phyloP scores from a whole-genome alignment of 495 filamentous ascomycete species.

The Podospora australis region DNA sequence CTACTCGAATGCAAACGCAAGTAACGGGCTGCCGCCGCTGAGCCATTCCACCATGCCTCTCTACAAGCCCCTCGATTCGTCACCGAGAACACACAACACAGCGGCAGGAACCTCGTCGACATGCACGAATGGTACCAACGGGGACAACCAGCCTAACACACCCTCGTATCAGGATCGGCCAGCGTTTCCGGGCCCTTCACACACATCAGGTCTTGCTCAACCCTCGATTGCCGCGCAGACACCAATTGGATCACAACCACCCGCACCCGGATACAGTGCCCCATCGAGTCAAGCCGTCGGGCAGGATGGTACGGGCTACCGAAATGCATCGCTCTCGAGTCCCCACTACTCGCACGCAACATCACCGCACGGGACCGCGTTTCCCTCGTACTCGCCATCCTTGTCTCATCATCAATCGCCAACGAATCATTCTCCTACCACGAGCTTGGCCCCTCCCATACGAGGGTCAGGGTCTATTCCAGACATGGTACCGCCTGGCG shows the following conservation, averaged over 20 bases:
- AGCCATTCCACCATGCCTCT: conserved; percentile 19
- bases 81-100: no score
- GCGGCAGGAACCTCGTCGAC: conserved; percentile 25
- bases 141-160: conserved; percentile 17
- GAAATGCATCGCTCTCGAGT: no score
- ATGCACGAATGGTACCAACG: conserved; percentile 25
- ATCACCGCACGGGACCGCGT: conserved; percentile 54
- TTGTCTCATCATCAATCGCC: conserved; percentile 20
- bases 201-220: conserved; percentile 11
- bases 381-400: conserved; percentile 46
- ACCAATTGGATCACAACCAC: not conserved
- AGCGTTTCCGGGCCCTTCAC: conserved; percentile 19
- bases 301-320: no score
- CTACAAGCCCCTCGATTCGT: no score
- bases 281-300: no score
- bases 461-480: no score
- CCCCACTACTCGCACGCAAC: conserved; percentile 55
- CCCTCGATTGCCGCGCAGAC: conserved; percentile 3
- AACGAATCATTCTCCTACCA: not conserved
- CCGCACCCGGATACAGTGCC: no score
- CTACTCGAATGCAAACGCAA: conserved; percentile 50
- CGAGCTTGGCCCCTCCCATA: conserved; percentile 19
- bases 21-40: conserved; percentile 28
- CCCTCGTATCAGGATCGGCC: conserved; percentile 28
- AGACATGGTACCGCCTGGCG: no score